Base-by-base conservation (phyloP, 2,329 filamentous ascomycete species). In the Teratosphaeria gauchensis region DNA sequence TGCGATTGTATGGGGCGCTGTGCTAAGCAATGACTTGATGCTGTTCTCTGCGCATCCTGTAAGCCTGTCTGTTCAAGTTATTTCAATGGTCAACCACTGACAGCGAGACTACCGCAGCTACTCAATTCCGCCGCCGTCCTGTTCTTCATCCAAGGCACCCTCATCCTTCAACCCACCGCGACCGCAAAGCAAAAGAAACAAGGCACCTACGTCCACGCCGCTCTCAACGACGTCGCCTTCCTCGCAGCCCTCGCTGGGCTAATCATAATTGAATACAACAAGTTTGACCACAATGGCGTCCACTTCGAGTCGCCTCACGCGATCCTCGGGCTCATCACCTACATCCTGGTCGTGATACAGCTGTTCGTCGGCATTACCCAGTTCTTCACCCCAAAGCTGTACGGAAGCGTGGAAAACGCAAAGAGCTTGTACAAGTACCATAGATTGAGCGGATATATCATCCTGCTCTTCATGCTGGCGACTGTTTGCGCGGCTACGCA, bases 351-450 rank as follows among this genome's bases (percentile, higher is more conserved):
- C 6, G 71, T 85, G 11, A 66, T 88, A 1, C 94, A 97, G 76
- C 86, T 89, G 52, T 55, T 87, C 0, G 82, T 96, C 32, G 92
- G 94, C 16, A 83, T 95, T 62, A 88, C 89, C 33, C 89, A 94
- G 76, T 96, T 87, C 78, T 90, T 84, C 59, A 77, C 83, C 2
- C 92, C 92, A 0, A 69, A 71, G 0, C 67, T 95, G 1, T 95
- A 92, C 67, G 92, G 92, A 4, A 85, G 89, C 58, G 84, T 87
- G 62, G 85, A 89, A 30, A 85, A 84, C 2, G 92, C 91, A 21
- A 95, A 92, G 80, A 79, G 79, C 28, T 73, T 96, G 51, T 97
- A 92, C 80, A 96, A 95, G 75, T 96, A 92, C 68, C 94, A 97
- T 73, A 84, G 92, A 32, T 75, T 82, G 57, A 81, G 80, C 24